Evolutionary conservation across 1,284 basidiomycete species (phyloP), one percentile per base, ranked within the genome.

Genomic region (Trichosporon faecale): DNA sequence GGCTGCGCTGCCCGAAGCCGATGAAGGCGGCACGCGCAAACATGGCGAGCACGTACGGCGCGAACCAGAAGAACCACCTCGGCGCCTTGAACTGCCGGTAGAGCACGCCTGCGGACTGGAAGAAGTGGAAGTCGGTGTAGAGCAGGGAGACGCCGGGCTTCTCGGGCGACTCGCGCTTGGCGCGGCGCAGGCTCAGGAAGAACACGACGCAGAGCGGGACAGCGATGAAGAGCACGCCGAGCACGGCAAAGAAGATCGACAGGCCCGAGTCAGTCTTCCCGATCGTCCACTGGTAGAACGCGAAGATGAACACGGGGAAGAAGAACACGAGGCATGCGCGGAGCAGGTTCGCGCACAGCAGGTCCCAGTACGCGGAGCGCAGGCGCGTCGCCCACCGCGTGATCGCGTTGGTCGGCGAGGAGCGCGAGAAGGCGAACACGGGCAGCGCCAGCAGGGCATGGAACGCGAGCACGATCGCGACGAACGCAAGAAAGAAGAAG

Each of bases 261-360:
- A 94, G 85, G 88, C 91, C 92, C 0, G 93, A 94, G 80, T 95
- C 93, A 70, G 88, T 33, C 16, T 35, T 64, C 29, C 83, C 86
- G 70, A 96, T 85, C 0, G 90, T 91, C 92, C 93, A 96, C 80
- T 96, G 94, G 82, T 91, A 93, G 78, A 96, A 88, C 7, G 88
- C 85, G 76, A 96, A 93, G 70, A 91, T 87, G 74, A 89, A 83
- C 68, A 94, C 84, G 8, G 94, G 94, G 64, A 88, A 84, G 72
- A 89, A 85, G 40, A 87, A 84, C 65, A 91, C 83, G 27, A 94
- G 80, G 25, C 86, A 88, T 89, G 83, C 44, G 23, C 85, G 74
- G 25, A 85, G 75, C 5, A 78, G 78, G 68, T 84, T 84, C 11
- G 83, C 82, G n/a, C 75, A 70, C 65, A 80, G 76, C 63, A 85